Percentiles rank a stretch among this genome's conserved stretches.
These are phyloP conservation scores for Chrysoporthe puriensis DNA, from an alignment of 2,329 filamentous ascomycete species.

Conservation along the genomic window DNA sequence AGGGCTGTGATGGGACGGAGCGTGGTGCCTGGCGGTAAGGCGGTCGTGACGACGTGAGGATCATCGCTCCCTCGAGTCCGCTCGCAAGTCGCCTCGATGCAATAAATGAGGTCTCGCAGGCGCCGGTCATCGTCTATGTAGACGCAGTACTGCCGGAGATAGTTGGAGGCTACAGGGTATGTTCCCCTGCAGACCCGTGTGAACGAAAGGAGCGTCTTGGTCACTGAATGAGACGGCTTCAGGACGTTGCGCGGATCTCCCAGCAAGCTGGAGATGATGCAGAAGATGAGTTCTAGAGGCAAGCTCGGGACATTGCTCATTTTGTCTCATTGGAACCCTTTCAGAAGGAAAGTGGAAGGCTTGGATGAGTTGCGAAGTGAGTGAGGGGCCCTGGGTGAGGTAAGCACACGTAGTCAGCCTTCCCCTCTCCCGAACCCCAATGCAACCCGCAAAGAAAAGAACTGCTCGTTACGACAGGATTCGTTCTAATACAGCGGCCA, in stretches of 20 bases:
- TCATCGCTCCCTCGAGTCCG: constrained; percentile 28
- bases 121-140: constrained; percentile 46
- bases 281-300: constrained; percentile 25
- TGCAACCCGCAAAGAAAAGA: too few species aligned
- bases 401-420: too few species aligned
- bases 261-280: constrained; percentile 19
- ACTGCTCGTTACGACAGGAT: too few species aligned
- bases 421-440: too few species aligned
- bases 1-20: constrained; percentile 44
- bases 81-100: constrained; percentile 38
- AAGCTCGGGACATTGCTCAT: constrained; percentile 12
- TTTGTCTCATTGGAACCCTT: not conserved
- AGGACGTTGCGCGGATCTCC: constrained; percentile 35
- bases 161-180: constrained; percentile 43
- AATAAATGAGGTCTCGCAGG: constrained; percentile 40
- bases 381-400: not conserved
- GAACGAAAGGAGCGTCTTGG: constrained; percentile 49
- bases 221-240: constrained; percentile 43
- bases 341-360: too few species aligned
- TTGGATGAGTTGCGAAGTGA: not conserved
- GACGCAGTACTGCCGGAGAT: constrained; percentile 50
- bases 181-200: constrained; percentile 48
- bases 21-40: constrained; percentile 32
- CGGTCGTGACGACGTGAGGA: not conserved
- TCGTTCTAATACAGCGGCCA: too few species aligned